Conservation (phyloP, 1,139 yeast species). For the Hyphopichia wangnamkhiaoensis region DNA sequence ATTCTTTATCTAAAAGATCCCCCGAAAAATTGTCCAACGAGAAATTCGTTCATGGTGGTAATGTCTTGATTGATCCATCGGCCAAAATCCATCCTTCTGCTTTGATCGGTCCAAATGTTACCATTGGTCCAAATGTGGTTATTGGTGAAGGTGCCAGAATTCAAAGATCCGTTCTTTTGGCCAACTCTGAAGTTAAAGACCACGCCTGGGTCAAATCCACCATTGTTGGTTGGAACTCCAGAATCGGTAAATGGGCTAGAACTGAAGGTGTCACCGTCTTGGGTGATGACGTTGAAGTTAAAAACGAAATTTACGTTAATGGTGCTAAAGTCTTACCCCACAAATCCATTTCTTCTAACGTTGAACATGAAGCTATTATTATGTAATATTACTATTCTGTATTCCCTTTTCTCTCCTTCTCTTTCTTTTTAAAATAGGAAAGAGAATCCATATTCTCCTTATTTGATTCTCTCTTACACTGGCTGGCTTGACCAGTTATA, state of each 20-base stretch:
- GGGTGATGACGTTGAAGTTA: constrained; percentile 98
- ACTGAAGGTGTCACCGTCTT: constrained; percentile 96
- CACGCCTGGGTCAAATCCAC: constrained; percentile 98
- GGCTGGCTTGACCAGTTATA: no score
- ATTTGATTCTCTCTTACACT: background rate
- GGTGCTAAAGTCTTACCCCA: constrained; percentile 99
- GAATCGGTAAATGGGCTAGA: constrained; percentile 99
- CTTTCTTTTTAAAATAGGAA: no score
- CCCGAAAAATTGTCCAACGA: constrained; percentile 71
- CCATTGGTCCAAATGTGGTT: constrained; percentile 94
- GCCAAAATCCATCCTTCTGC: constrained; percentile 93
- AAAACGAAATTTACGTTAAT: constrained; percentile 97
- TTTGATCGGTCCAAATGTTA: constrained; percentile 97
- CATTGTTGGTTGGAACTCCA: constrained; percentile 98
- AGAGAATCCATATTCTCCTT: background rate
- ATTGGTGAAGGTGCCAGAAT: constrained; percentile 99
- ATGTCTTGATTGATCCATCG: constrained; percentile 91
- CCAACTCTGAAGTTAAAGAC: constrained; percentile 90
- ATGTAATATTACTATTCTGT: constrained; percentile 53
- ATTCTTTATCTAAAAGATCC: constrained; percentile 78
- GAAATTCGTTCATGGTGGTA: constrained; percentile 83
- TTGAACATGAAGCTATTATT: constrained; percentile 96
- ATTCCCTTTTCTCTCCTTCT: background rate
- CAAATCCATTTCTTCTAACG: constrained; percentile 93
- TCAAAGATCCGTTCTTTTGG: constrained; percentile 89